These are phyloP conservation scores for Micractinium conductrix DNA, from an alignment of 139 green algal species.

Conservation along the genomic window DNA sequence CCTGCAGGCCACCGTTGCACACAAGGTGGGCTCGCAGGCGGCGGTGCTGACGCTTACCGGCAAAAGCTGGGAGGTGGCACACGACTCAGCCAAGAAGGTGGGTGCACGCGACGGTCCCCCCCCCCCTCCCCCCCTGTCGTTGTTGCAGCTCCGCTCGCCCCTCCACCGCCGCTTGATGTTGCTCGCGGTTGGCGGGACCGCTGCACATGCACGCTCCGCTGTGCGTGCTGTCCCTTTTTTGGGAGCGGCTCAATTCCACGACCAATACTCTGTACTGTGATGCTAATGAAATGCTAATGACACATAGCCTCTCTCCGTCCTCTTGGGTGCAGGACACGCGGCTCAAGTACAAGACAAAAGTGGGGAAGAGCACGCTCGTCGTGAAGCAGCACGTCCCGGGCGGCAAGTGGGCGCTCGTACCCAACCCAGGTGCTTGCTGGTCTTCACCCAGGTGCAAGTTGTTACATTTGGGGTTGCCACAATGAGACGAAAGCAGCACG, in stretches of 20 bases:
- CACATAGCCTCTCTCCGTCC: too few relatives aligned
- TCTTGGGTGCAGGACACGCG: slow-evolving; percentile 25
- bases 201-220: not conserved
- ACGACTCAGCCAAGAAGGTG: not conserved
- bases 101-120: too few relatives aligned
- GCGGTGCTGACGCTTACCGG: not conserved
- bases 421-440: not conserved
- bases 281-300: not conserved
- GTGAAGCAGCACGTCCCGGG: slow-evolving; percentile 3
- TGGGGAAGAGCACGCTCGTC: not conserved
- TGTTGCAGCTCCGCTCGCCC: not conserved
- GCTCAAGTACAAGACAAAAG: slow-evolving; percentile 16
- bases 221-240: not conserved
- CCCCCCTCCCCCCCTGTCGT: too few relatives aligned
- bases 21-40: not conserved
- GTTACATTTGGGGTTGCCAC: too few relatives aligned
- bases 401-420: slow-evolving; percentile 5
- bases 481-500: too few relatives aligned
- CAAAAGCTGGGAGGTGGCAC: slow-evolving; percentile 17
- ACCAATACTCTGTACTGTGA: too few relatives aligned
- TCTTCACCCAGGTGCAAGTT: too few relatives aligned
- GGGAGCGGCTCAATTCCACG: too few relatives aligned
- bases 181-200: not conserved
- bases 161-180: not conserved
- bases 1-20: not conserved